Evolutionary conservation across 371 early-diverging fungal genomes (phyloP).

Genomic region (Blastocladiella emersonii): DNA sequence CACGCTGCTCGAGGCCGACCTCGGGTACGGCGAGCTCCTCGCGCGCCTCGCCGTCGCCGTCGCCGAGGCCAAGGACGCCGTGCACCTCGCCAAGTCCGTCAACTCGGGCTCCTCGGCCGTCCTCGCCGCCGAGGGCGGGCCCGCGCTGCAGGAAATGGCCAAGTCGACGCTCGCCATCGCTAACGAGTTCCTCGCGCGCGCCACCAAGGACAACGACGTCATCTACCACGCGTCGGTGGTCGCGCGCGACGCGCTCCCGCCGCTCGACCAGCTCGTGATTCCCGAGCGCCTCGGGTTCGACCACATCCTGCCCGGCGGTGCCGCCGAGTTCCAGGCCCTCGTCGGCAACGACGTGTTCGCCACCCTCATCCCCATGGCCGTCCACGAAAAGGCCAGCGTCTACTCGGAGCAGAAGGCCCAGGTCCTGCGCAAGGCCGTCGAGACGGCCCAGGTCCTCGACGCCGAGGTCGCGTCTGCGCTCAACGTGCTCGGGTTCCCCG

Average conservation of each 20-base stretch:
- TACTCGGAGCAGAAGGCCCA: conserved; percentile 93
- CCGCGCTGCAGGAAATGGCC: conserved; percentile 45
- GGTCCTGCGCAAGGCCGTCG: conserved; percentile 62
- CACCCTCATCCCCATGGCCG: conserved; percentile 70
- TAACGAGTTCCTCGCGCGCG: conserved; percentile 40
- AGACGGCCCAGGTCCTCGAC: conserved; percentile 61
- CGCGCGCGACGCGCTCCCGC: conserved; percentile 52
- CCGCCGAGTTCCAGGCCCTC: conserved; percentile 18
- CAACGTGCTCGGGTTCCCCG: conserved; percentile 71
- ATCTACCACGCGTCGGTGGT: conserved; percentile 87
- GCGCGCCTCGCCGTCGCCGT: conserved; percentile 65
- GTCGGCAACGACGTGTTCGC: conserved; percentile 67
- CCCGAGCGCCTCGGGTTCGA: conserved; percentile 48
- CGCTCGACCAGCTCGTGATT: conserved; percentile 68
- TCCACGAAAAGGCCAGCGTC: conserved; percentile 78
- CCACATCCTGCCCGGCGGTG: conserved; percentile 6
- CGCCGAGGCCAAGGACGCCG: conserved; percentile 64
- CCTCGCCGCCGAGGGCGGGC: conserved; percentile 12
- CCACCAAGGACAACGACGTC: conserved; percentile 82
- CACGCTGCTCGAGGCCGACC: conserved; percentile 53
- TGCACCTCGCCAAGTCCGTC: conserved; percentile 50
- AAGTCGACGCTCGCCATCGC: conserved; percentile 40
- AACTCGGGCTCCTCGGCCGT: conserved; percentile 21
- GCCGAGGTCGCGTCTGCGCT: conserved; percentile 72
- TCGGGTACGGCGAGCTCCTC: conserved; percentile 73